Conservation (phyloP, 192 early-diverging fungal genomes). For the Coemansia biformis region DNA sequence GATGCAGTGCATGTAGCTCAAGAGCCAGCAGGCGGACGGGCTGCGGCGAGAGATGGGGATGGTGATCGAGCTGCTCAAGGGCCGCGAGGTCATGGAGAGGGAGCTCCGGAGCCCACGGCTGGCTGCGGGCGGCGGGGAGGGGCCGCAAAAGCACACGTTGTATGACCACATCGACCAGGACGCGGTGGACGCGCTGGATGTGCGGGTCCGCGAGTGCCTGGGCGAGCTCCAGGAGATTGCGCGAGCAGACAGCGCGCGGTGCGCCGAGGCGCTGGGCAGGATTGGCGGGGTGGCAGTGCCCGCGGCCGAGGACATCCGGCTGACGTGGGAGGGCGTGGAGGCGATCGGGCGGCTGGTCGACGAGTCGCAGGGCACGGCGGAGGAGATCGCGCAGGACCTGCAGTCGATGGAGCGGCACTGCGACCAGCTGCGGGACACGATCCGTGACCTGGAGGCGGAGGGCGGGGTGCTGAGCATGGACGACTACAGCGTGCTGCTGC, state of each 20-base stretch:
- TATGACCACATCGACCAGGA: conserved; percentile 52
- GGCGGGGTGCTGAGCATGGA: conserved; percentile 39
- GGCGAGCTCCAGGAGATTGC: conserved; percentile 15
- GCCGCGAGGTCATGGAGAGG: conserved; percentile 39
- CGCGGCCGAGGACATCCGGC: conserved; percentile 38
- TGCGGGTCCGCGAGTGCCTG: conserved; percentile 15
- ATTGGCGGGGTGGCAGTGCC: conserved; percentile 16
- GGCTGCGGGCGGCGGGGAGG: neutral
- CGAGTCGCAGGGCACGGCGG: conserved; percentile 21
- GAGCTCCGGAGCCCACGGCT: conserved; percentile 33
- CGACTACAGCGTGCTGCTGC: conserved; percentile 45
- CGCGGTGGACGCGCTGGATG: conserved; percentile 24
- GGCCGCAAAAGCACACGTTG: conserved; percentile 29
- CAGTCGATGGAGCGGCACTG: conserved; percentile 43
- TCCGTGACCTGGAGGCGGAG: conserved; percentile 37
- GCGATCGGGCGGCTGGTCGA: conserved; percentile 27
- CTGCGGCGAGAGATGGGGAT: conserved; percentile 37
- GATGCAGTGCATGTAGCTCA: conserved; percentile 13
- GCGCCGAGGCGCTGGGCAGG: conserved; percentile 8
- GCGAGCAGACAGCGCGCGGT: conserved; percentile 9
- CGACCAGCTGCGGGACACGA: conserved; percentile 43
- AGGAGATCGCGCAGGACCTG: conserved; percentile 38
- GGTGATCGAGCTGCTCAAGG: conserved; percentile 40
- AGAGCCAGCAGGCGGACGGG: conserved; percentile 28
- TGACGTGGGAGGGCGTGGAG: conserved; percentile 40